Evolutionary conservation across 106 monocot species (phyloP).

Genomic region (Platanthera zijinensis): DNA sequence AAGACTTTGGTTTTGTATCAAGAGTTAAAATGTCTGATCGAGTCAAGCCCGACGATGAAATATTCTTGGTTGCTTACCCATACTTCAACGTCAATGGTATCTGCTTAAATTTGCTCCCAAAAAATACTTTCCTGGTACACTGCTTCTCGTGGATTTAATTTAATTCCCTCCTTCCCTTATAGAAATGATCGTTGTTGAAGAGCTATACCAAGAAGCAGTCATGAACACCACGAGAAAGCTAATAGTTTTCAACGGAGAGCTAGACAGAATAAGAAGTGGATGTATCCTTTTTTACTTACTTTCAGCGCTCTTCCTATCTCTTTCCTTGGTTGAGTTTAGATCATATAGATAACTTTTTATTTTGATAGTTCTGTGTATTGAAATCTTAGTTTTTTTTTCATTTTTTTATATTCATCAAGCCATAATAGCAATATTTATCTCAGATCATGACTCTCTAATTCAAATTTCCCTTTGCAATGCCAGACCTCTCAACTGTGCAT

Average conservation of each 20-base stretch:
- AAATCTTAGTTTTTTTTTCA: no score
- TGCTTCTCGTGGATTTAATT: not conserved
- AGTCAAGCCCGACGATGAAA: conserved; percentile 73
- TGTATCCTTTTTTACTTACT: conserved; percentile 61
- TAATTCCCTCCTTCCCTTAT: conserved; percentile 3
- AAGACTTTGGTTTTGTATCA: conserved; percentile 83
- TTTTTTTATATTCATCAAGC: no score
- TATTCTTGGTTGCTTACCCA: conserved; percentile 91
- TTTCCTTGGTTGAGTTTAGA: not conserved
- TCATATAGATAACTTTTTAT: not conserved
- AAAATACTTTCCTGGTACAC: not conserved
- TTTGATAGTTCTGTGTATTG: no score
- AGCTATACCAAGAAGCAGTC: conserved; percentile 80
- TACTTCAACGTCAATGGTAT: conserved; percentile 98
- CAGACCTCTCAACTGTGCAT: no score
- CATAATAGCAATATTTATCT: no score
- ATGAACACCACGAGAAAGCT: conserved; percentile 51
- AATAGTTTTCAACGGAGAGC: conserved; percentile 94
- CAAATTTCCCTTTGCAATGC: no score
- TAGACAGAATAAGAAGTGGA: conserved; percentile 95
- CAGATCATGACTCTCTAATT: no score
- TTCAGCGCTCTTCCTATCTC: not conserved
- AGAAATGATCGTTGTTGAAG: conserved; percentile 99
- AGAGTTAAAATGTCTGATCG: conserved; percentile 85
- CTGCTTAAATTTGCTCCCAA: not conserved